These are phyloP conservation scores for Stemphylium beticola DNA, from an alignment of 2,329 filamentous ascomycete genomes.

Conservation along the genomic window DNA sequence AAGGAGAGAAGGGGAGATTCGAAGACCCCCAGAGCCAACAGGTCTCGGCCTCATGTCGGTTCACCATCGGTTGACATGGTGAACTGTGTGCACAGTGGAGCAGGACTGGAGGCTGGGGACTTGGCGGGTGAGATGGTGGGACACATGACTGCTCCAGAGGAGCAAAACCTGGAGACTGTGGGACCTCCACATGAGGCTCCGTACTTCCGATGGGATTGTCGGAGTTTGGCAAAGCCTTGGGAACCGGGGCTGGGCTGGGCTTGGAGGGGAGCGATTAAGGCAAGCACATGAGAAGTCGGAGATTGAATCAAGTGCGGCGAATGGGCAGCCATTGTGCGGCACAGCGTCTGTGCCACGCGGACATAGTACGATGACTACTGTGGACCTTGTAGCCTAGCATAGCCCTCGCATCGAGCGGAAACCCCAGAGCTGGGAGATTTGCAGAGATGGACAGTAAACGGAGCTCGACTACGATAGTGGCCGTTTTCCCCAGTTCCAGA, in stretches of 20 bases:
- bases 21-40: neutral
- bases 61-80: neutral
- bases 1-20: neutral
- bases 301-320: neutral
- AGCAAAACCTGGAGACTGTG: constrained; percentile 8
- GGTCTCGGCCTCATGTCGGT: neutral
- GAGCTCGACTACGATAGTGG: neutral
- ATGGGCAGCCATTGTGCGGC: constrained; percentile 1
- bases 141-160: constrained; percentile 8
- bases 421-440: constrained; percentile 2
- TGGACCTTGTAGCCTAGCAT: neutral
- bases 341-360: neutral
- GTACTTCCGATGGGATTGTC: constrained; percentile 6
- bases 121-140: constrained; percentile 9
- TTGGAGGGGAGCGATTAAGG: constrained; percentile 3
- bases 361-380: neutral
- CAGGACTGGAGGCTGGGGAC: neutral
- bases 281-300: neutral
- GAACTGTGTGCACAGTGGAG: neutral
- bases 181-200: constrained; percentile 5
- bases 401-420: neutral
- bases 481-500: constrained; percentile 14
- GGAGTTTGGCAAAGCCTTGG: constrained; percentile 7
- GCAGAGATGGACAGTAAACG: neutral
- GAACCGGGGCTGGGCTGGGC: neutral